Percentiles rank a stretch among this genome's conserved stretches.
Evolutionary conservation across 805 yeast species (phyloP).

Genomic region (Martiniozyma abietophila): DNA sequence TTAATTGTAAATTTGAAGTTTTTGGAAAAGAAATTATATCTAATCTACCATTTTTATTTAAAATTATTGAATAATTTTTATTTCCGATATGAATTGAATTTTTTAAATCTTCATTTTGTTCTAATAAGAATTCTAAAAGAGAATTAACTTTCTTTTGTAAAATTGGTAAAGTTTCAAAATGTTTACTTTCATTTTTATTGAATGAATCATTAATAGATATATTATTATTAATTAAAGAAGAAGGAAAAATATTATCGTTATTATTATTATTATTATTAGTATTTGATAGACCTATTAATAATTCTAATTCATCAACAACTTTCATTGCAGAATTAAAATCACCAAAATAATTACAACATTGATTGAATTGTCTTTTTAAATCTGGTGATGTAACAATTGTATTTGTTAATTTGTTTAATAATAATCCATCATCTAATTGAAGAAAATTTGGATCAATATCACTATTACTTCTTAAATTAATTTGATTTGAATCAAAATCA

Average conservation of each 20-base stretch:
- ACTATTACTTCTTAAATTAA: constrained; percentile 5
- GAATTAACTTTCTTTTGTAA: constrained; percentile 20
- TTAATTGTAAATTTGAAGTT: constrained; percentile 50
- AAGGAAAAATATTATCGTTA: not conserved
- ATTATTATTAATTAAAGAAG: too few species aligned
- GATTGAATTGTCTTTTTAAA: constrained; percentile 38
- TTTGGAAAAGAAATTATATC: constrained; percentile 63
- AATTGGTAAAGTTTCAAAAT: constrained; percentile 11
- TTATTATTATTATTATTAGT: not conserved
- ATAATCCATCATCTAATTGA: constrained; percentile 53
- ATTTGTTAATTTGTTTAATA: constrained; percentile 40
- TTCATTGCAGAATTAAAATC: constrained; percentile 29
- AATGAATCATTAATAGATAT: constrained; percentile 6
- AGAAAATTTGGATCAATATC: constrained; percentile 14
- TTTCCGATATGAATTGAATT: constrained; percentile 25
- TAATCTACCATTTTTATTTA: constrained; percentile 36
- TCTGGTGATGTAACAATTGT: constrained; percentile 50
- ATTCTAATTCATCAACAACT: constrained; percentile 30
- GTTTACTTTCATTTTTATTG: too few species aligned
- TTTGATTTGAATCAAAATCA: not conserved
- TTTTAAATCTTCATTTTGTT: constrained; percentile 36
- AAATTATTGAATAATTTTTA: constrained; percentile 28
- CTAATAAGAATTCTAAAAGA: constrained; percentile 31
- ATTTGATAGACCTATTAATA: constrained; percentile 16
- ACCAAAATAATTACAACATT: constrained; percentile 50